phyloP scores from a whole-genome alignment of 164 flowering plant genomes.

The Annona cherimola region DNA sequence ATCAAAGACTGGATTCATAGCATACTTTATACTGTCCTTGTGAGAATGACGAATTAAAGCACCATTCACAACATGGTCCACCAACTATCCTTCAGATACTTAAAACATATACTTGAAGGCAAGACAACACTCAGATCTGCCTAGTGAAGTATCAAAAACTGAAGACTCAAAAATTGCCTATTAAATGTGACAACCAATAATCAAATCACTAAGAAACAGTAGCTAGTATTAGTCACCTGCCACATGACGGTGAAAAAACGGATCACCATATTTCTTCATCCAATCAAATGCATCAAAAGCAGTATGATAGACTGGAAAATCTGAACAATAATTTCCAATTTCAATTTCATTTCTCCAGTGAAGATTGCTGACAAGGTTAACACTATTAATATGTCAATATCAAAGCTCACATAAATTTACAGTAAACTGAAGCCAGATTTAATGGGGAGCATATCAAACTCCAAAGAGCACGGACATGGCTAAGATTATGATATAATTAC shows the following conservation, averaged over 20 bases:
- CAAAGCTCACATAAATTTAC: neutral
- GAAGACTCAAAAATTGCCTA: too few species aligned
- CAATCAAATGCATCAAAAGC: slow-evolving; percentile 83
- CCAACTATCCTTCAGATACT: too few species aligned
- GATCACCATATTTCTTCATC: slow-evolving; percentile 78
- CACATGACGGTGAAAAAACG: slow-evolving; percentile 81
- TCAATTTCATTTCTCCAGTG: neutral
- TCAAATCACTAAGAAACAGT: neutral
- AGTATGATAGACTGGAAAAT: slow-evolving; percentile 94
- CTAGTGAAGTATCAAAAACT: too few species aligned
- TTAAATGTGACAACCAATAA: neutral
- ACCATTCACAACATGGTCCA: too few species aligned
- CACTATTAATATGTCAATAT: neutral
- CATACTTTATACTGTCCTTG: too few species aligned
- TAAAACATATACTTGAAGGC: too few species aligned
- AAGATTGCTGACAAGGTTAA: too few species aligned
- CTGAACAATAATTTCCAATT: slow-evolving; percentile 29
- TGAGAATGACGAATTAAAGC: too few species aligned
- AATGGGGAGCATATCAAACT: neutral
- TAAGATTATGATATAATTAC: neutral
- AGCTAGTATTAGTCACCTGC: slow-evolving; percentile 43
- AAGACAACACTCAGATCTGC: too few species aligned
- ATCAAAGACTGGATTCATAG: neutral
- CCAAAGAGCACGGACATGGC: neutral
- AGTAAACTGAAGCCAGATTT: too few species aligned